Base-by-base conservation (phyloP, 352 stramenopile species). In the Phytophthora melonis region DNA sequence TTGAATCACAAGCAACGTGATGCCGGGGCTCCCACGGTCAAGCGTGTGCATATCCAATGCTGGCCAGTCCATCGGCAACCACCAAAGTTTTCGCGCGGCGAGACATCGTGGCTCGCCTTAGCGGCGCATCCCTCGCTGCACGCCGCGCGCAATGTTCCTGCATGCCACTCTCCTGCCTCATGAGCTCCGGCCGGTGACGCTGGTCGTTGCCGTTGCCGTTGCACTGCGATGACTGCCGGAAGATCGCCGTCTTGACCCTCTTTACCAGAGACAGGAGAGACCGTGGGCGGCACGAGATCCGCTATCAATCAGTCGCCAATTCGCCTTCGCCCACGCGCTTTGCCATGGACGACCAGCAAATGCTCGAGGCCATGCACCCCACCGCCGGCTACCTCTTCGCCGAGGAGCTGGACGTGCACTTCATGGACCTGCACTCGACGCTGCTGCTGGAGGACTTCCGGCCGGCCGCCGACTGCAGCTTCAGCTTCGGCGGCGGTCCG, bases 331-430 rank as follows among this genome's bases (percentile, higher is more conserved):
- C 19, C n/a, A 21, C 13, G 11, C 66, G 50, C 23, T 16, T 16
- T 21, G 34, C 21, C 25, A 75, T 76, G 67, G 58, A 66, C 52
- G 52, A 68, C 60, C 45, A 60, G 27, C 63, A 36, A 19, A 45
- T 45, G 5, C 58, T 70, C n/a, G 50, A 47, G 19, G 58, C 59
- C 36, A 60, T 70, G 72, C 61, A 72, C 25, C 70, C 74, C 14
- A 77, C 68, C 0, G 64, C 74, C n/a, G 72, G 67, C 18, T 77
- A 77, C n/a, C 53, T 75, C 19, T 77, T 74, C 23, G 64, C 63
- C 3, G 74, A 80, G n/a, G 74, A 80, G 57, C 49, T 80, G 11
- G 69, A 77, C n/a, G 54, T 64, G 30, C 60, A 80, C 27, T 65
- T 72, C 56, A 45, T 18, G 39, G 39, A 45, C 39, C 39, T 45